A percentile compares a stretch with the other conserved stretches of the same genome.
These are phyloP conservation scores for Colletotrichum orchidophilum DNA, from an alignment of 2,329 filamentous ascomycete species.

Conservation along the genomic window DNA sequence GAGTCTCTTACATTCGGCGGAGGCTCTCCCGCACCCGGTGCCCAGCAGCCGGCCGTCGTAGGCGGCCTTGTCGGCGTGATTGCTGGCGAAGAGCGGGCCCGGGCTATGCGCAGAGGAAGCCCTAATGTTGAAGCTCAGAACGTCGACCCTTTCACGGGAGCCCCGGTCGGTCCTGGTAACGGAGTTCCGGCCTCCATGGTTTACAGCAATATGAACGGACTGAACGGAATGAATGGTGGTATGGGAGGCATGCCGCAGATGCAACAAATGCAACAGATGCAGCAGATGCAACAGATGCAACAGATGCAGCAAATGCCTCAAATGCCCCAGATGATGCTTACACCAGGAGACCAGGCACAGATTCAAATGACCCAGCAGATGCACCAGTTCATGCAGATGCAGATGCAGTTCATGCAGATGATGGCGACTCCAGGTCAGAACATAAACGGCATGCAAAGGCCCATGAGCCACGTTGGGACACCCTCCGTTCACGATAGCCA, in stretches of 20 bases:
- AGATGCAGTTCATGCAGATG: conserved; percentile 95
- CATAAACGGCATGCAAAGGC: conserved; percentile 37
- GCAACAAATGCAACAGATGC: conserved; percentile 20
- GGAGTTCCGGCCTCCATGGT: conserved; percentile 58
- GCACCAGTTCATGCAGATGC: conserved; percentile 90
- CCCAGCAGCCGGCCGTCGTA: conserved; percentile 56
- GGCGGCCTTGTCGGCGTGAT: conserved; percentile 90
- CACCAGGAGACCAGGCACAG: conserved; percentile 76
- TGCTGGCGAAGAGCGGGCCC: conserved; percentile 82
- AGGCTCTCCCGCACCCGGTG: conserved; percentile 54
- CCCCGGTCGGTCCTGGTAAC: conserved; percentile 57
- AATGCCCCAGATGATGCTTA: conserved; percentile 56
- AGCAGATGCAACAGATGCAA: conserved; percentile 19
- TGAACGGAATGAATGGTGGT: conserved; percentile 35
- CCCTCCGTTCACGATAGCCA: conserved; percentile 54
- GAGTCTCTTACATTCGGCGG: conserved; percentile 79
- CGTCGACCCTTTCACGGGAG: conserved; percentile 46
- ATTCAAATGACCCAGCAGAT: conserved; percentile 85
- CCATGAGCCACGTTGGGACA: conserved; percentile 50
- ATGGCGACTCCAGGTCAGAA: conserved; percentile 61
- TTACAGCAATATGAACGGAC: conserved; percentile 44
- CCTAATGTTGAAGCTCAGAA: conserved; percentile 70
- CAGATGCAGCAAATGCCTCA: conserved; percentile 20
- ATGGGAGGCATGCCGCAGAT: conserved; percentile 42
- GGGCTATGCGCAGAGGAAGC: conserved; percentile 81